Evolutionary conservation across 768 basidiomycete genomes (phyloP).

Genomic region (Boletus reticuloceps): DNA sequence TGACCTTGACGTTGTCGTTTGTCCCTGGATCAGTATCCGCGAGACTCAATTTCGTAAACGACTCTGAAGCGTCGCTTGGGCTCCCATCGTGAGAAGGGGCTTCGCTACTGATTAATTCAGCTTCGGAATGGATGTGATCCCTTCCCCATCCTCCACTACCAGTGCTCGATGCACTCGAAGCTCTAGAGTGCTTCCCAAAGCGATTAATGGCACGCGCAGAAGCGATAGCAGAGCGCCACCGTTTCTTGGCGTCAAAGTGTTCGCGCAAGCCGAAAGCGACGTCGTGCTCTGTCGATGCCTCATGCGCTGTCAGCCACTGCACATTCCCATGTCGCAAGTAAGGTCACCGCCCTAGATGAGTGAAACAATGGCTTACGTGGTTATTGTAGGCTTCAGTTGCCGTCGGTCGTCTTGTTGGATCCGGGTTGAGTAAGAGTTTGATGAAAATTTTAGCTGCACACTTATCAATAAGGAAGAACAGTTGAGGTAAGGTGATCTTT

Average conservation of each 20-base stretch:
- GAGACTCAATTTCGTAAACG: conserved; percentile 27
- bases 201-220: conserved; percentile 42
- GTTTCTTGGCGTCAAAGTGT: conserved; percentile 73
- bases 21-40: conserved; percentile 35
- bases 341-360: background rate
- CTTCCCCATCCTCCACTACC: conserved; percentile 39
- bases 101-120: conserved; percentile 31
- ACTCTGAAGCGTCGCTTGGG: conserved; percentile 18
- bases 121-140: conserved; percentile 25
- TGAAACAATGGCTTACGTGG: conserved; percentile 43
- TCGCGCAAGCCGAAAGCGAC: conserved; percentile 70
- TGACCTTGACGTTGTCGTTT: conserved; percentile 43
- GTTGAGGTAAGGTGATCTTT: conserved; percentile 6
- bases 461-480: background rate
- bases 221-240: conserved; percentile 71
- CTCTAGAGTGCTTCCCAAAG: conserved; percentile 26
- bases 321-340: background rate
- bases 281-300: conserved; percentile 70
- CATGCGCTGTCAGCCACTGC: conserved; percentile 74
- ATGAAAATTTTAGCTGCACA: conserved; percentile 82
- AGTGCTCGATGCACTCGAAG: conserved; percentile 26
- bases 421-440: conserved; percentile 60
- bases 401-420: conserved; percentile 70
- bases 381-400: conserved; percentile 68
- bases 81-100: conserved; percentile 34